These are phyloP conservation scores for Lotmaria passim DNA, from an alignment of 208 protist species.

Conservation along the genomic window DNA sequence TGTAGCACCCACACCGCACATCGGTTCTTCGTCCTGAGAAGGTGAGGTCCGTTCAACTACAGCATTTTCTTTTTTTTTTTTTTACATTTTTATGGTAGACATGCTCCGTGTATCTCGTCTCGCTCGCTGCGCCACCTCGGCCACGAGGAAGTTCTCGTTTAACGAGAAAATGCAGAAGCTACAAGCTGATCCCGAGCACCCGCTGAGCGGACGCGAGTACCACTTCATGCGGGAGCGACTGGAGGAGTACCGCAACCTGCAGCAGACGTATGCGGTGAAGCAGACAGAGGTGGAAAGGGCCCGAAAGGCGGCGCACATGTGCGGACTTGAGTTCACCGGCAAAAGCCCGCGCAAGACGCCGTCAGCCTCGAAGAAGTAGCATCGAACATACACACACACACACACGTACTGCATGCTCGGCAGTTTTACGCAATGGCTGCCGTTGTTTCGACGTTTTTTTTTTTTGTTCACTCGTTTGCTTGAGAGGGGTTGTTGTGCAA, in stretches of 20 bases:
- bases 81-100: not conserved
- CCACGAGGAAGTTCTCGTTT: constrained; percentile 30
- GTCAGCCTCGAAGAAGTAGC: constrained; percentile 1
- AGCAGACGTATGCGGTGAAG: constrained; percentile 84
- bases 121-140: constrained; percentile 20
- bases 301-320: constrained; percentile 73
- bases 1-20: too few species aligned
- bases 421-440: too few species aligned
- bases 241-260: constrained; percentile 65
- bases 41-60: too few species aligned
- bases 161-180: constrained; percentile 35
- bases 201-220: constrained; percentile 62
- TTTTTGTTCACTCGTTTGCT: too few species aligned
- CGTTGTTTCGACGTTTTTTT: too few species aligned
- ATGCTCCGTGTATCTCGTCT: constrained; percentile 20
- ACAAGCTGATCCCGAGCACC: constrained; percentile 30
- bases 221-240: constrained; percentile 65
- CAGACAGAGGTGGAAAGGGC: constrained; percentile 86
- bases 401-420: too few species aligned
- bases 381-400: too few species aligned
- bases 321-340: constrained; percentile 85
- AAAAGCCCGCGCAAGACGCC: constrained; percentile 39
- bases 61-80: not conserved
- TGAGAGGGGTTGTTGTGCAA: too few species aligned
- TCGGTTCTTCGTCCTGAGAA: too few species aligned